These are phyloP conservation scores for Ailanthus altissimus DNA, from an alignment of 345 rosid genomes.

Conservation along the genomic window DNA sequence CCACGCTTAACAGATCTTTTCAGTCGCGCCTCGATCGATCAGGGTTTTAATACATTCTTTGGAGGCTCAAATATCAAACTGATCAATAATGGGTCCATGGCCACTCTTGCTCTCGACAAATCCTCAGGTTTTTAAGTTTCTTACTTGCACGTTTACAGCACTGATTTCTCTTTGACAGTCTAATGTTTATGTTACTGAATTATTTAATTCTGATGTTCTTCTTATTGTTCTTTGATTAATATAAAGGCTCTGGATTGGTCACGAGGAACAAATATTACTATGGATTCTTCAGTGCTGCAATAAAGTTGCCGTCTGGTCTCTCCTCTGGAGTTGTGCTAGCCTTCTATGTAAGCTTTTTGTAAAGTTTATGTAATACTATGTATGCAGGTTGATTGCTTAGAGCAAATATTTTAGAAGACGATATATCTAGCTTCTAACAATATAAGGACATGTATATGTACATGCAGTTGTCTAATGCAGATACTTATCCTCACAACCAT, in stretches of 20 bases:
- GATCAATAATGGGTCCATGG: constrained; percentile 57
- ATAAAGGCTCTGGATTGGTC: constrained; percentile 71
- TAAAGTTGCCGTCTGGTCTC: constrained; percentile 82
- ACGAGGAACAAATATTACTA: constrained; percentile 53
- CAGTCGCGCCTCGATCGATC: constrained; percentile 45
- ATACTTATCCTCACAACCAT: constrained; percentile 63
- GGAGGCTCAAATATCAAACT: constrained; percentile 60
- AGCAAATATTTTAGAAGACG: not conserved
- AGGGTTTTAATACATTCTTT: constrained; percentile 45
- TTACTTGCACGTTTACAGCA: not conserved
- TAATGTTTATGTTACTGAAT: too few relatives aligned
- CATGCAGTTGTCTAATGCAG: constrained; percentile 76
- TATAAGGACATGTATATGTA: not conserved
- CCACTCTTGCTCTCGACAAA: constrained; percentile 68
- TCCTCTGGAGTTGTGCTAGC: constrained; percentile 94
- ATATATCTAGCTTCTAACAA: not conserved
- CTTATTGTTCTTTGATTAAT: constrained; percentile 7
- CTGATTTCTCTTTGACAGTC: not conserved
- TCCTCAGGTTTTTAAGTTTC: constrained; percentile 47
- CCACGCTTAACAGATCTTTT: constrained; percentile 66
- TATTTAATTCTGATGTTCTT: not conserved
- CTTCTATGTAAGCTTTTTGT: constrained; percentile 64
- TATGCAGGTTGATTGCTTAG: not conserved
- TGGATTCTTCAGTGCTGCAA: constrained; percentile 89
- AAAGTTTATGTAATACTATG: not conserved